A percentile compares a stretch with the other conserved stretches of the same genome.
phyloP scores from a whole-genome alignment of 192 early-diverging fungal species.

The Rhizoclosmatium sp. region DNA sequence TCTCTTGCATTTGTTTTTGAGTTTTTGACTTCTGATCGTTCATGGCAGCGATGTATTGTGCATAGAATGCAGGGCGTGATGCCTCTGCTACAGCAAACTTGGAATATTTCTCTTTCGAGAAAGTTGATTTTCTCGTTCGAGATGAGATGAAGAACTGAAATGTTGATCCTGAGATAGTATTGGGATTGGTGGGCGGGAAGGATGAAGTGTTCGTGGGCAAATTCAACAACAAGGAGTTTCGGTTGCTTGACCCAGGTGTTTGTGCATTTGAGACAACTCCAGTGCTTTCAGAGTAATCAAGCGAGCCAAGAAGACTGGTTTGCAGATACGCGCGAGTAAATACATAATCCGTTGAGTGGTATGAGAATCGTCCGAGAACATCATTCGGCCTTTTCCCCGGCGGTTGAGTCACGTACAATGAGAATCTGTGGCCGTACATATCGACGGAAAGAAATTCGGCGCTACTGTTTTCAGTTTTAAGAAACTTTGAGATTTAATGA shows the following conservation, averaged over 20 bases:
- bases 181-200: neutral
- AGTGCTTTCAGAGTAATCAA: neutral
- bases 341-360: slow-evolving; percentile 13
- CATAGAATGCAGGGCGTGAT: slow-evolving; percentile 12
- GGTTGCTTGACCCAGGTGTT: neutral
- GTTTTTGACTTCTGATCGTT: neutral
- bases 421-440: slow-evolving; percentile 20
- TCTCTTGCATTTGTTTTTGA: neutral
- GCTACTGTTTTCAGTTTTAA: neutral
- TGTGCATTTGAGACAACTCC: neutral
- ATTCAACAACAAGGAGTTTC: too few relatives aligned
- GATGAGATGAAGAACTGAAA: slow-evolving; percentile 15
- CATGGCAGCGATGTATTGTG: neutral
- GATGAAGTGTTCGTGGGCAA: too few relatives aligned
- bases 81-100: slow-evolving; percentile 15
- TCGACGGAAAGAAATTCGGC: slow-evolving; percentile 12
- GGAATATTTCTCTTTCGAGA: neutral
- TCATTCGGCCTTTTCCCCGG: neutral
- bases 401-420: slow-evolving; percentile 15
- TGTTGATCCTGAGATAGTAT: neutral
- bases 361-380: neutral
- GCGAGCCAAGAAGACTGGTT: neutral
- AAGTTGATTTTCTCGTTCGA: slow-evolving; percentile 10
- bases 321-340: slow-evolving; percentile 1
- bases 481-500: neutral